Percentiles rank a stretch among this genome's conserved stretches.
phyloP scores from a whole-genome alignment of 495 filamentous ascomycete genomes.

The Podospora appendiculata region DNA sequence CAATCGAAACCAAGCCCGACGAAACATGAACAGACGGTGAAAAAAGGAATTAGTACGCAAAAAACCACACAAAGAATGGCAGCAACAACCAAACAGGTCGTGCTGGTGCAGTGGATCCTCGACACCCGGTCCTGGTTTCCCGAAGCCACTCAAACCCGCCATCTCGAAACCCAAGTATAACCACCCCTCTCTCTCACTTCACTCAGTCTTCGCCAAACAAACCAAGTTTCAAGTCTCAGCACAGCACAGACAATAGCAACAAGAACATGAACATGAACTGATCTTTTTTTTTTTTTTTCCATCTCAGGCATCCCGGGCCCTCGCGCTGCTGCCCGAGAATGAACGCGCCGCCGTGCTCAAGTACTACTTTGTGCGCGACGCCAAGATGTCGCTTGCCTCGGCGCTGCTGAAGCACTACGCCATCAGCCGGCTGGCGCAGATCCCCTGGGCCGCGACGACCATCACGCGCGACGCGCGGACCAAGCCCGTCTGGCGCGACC shows the following conservation, averaged over 20 bases:
- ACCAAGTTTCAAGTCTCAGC: neutral
- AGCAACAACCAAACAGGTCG: neutral
- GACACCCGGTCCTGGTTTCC: conserved; percentile 40
- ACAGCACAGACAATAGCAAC: neutral
- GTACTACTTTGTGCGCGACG: conserved; percentile 57
- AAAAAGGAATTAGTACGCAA: neutral
- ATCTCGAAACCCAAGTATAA: conserved; percentile 31
- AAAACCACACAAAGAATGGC: neutral
- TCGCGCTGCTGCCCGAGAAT: conserved; percentile 45
- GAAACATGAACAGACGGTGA: neutral
- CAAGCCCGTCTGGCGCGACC: conserved; percentile 50
- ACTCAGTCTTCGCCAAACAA: neutral
- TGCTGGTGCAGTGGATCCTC: conserved; percentile 37
- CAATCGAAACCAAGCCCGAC: neutral
- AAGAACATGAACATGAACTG: neutral
- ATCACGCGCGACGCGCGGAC: conserved; percentile 51
- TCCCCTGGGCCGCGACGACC: conserved; percentile 58
- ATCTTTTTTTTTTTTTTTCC: neutral
- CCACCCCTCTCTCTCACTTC: neutral
- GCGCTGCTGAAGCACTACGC: conserved; percentile 72
- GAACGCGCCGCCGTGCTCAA: conserved; percentile 43
- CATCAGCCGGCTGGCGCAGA: conserved; percentile 48
- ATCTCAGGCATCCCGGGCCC: conserved; percentile 44
- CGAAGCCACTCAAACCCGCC: conserved; percentile 26
- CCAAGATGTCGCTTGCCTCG: conserved; percentile 64